Percentiles rank a stretch among this genome's conserved stretches.
Evolutionary conservation across 2,329 filamentous ascomycete species (phyloP).

Genomic region (Pezicula rhizophila): DNA sequence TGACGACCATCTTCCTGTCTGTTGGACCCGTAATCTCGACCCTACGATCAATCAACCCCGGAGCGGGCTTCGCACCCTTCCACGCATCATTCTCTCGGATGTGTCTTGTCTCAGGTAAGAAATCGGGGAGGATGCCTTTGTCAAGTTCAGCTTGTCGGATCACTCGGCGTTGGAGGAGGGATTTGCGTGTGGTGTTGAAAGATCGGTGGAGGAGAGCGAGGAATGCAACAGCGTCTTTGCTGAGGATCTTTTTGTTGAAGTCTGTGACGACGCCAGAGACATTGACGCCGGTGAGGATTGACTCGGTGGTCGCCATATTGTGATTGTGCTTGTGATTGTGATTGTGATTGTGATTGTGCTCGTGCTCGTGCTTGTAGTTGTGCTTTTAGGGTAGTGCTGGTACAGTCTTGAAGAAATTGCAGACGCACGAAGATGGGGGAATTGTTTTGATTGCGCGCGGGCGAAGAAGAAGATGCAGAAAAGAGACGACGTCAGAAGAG

Average conservation of each 20-base stretch:
- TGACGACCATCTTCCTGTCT: slow-evolving; percentile 98
- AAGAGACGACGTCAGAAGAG: background rate
- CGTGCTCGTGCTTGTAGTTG: slow-evolving; percentile 1
- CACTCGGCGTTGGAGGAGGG: slow-evolving; percentile 78
- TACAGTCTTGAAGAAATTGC: background rate
- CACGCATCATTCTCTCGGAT: slow-evolving; percentile 92
- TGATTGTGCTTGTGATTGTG: slow-evolving; percentile 1
- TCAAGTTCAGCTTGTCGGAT: slow-evolving; percentile 89
- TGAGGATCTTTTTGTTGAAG: slow-evolving; percentile 83
- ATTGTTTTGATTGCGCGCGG: slow-evolving; percentile 3
- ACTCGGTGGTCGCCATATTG: slow-evolving; percentile 62
- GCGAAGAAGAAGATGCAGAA: slow-evolving; percentile 1
- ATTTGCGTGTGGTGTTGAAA: slow-evolving; percentile 86
- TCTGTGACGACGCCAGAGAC: slow-evolving; percentile 76
- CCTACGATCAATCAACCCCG: slow-evolving; percentile 85
- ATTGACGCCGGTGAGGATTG: slow-evolving; percentile 80
- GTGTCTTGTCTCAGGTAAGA: slow-evolving; percentile 90
- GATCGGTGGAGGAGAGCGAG: slow-evolving; percentile 90
- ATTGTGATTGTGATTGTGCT: slow-evolving; percentile 2
- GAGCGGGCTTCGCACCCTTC: slow-evolving; percentile 87
- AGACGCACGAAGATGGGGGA: background rate
- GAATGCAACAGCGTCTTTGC: slow-evolving; percentile 83
- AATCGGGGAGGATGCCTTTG: slow-evolving; percentile 81
- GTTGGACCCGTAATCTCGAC: slow-evolving; percentile 97
- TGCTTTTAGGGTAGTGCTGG: background rate